Evolutionary conservation across 2,329 filamentous ascomycete genomes (phyloP).

Genomic region (Nothomitra cinnamomea): DNA sequence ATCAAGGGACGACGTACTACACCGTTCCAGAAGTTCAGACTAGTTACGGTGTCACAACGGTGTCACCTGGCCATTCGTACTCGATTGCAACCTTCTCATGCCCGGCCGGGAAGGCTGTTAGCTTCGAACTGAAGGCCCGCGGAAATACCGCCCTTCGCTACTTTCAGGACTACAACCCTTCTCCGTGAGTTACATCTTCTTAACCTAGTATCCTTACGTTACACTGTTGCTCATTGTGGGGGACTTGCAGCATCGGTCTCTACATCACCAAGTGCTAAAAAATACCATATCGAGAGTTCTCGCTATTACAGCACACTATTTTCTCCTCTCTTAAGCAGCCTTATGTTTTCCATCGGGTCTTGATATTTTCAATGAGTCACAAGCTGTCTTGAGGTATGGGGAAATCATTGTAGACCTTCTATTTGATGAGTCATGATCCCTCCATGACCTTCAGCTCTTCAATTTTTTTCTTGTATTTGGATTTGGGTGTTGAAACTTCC

Average conservation of each 20-base stretch:
- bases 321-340: no score
- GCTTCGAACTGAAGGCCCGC: constrained; percentile 33
- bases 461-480: not conserved
- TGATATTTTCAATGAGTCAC: no score
- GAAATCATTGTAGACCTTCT: not conserved
- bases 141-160: constrained; percentile 37
- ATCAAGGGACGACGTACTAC: constrained; percentile 32
- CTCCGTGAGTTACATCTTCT: constrained; percentile 22
- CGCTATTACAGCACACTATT: no score
- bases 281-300: no score
- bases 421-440: not conserved
- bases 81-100: constrained; percentile 37
- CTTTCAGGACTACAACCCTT: constrained; percentile 46
- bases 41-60: constrained; percentile 26
- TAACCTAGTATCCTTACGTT: not conserved
- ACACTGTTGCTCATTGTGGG: not conserved
- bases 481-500: no score
- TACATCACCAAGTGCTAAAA: constrained; percentile 15
- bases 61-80: constrained; percentile 38
- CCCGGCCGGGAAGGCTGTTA: constrained; percentile 33
- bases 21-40: constrained; percentile 30
- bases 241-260: constrained; percentile 14
- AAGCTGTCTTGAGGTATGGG: not conserved
- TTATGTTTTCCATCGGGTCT: no score
- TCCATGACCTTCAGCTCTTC: not conserved